Evolutionary conservation across 192 early-diverging fungal species (phyloP), one percentile per base, ranked within the genome.

Genomic region (Mortierella antarctica): DNA sequence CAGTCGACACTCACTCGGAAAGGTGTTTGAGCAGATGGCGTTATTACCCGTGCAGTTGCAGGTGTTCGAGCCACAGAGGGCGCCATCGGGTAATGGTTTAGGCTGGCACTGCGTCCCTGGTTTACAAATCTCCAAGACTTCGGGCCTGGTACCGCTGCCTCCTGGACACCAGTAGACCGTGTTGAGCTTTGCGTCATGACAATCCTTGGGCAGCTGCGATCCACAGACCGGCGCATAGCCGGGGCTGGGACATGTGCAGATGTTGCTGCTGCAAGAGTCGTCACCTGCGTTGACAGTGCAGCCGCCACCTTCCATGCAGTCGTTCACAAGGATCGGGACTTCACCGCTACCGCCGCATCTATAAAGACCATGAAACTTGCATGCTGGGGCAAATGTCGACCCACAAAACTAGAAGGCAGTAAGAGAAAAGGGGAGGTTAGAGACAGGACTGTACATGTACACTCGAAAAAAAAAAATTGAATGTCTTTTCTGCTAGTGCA

Each of bases 61-160:
- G 23, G 18, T 31, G 11, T 53, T 1, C 9, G 15, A 55, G 6
- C 70, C 70, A 15, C 70, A 71, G 53, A 47, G 15, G 13, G 70
- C 45, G 15, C 63, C 59, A 4, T 6, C 42, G 8, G 31, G 6
- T 0, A 8, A n/a, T 14, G 31, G 31, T 42, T 41, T 11, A 15
- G 14, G 42, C 11, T 47, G 15, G 46, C 69, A 70, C 41, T 62
- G 7, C 9, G 58, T 60, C n/a, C 59, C 69, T 13, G 69, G 59
- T 4, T 48, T 15, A 42, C 69, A 70, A 5, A 20, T 14, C 13
- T 52, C 20, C 50, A 70, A 15, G 39, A 70, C 12, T 15, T 50
- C 48, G 9, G 21, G 51, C 48, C 50, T 23, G 40, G 69, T 50
- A 6, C 42, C 40, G 12, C n/a, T 39, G 6, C 69, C 69, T 6